Conservation (phyloP, 345 rosid species). For the Brassica carinata region DNA sequence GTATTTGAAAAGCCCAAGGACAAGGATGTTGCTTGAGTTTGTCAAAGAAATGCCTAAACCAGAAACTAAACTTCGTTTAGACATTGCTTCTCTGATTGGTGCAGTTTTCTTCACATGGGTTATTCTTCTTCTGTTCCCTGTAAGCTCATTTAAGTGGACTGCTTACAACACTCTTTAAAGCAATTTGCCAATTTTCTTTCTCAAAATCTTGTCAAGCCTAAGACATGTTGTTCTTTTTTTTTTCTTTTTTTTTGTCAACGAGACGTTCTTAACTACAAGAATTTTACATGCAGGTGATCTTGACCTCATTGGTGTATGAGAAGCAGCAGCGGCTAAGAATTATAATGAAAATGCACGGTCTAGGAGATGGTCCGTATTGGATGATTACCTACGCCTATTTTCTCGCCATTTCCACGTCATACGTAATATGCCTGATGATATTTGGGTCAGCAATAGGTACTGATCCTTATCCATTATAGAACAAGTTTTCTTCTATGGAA, state of each 20-base stretch:
- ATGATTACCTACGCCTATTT: slow-evolving; percentile 81
- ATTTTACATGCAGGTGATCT: slow-evolving; percentile 53
- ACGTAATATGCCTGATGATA: slow-evolving; percentile 66
- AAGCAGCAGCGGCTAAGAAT: slow-evolving; percentile 76
- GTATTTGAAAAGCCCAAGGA: slow-evolving; percentile 52
- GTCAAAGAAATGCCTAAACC: slow-evolving; percentile 82
- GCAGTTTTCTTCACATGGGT: slow-evolving; percentile 63
- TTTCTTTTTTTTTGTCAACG: no score
- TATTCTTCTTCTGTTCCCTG: slow-evolving; percentile 70
- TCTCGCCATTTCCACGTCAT: slow-evolving; percentile 62
- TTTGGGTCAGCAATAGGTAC: slow-evolving; percentile 80
- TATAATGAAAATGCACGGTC: slow-evolving; percentile 99
- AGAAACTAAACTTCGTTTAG: slow-evolving; percentile 49
- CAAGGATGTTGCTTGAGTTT: slow-evolving; percentile 63
- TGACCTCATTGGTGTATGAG: slow-evolving; percentile 77
- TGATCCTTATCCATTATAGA: neutral
- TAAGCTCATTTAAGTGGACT: slow-evolving; percentile 45
- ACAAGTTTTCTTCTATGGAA: neutral
- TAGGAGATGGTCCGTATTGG: slow-evolving; percentile 96
- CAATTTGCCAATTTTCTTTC: neutral
- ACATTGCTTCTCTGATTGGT: slow-evolving; percentile 75
- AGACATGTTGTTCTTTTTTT: neutral
- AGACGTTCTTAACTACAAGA: neutral
- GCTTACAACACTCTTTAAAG: neutral
- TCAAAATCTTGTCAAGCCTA: neutral